Evolutionary conservation across 2,329 filamentous ascomycete species (phyloP), one percentile per base, ranked within the genome.

Genomic region (Myriangium duriaei): DNA sequence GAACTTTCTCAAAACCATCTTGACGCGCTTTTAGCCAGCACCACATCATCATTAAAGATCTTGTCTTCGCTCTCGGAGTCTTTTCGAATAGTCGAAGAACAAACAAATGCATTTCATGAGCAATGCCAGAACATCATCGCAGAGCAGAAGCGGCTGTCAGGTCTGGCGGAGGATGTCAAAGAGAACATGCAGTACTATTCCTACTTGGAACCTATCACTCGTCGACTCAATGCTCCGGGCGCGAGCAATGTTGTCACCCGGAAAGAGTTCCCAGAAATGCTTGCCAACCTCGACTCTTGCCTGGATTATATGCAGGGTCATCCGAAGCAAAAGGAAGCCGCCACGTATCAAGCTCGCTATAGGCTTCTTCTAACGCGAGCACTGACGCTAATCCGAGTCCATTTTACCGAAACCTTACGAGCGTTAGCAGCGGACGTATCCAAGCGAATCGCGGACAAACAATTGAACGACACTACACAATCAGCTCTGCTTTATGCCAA

Each of bases 111-210:
- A 11, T 96, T 98, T 63, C 83, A 87, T 55, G 76, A 80, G 32
- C 86, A 93, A 59, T 98, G 91, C 60, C 85, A 95, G 54, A 81
- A 84, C 40, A 69, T 98, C 2, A 64, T 96, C 18, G 68, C 73
- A 1, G 87, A 94, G 50, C 86, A 96, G 61, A 75, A 72, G 49
- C 76, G 82, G 15, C 69, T 95, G 29, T 77, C 83, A 44, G 72
- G 71, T 47, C 70, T 98, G 30, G 85, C 86, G 2, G 76, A 92
- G 47, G 79, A 86, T 42, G 80, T 98, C 40, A 80, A 83, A 16
- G 81, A 83, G 15, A 92, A 95, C 49, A 66, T 95, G n/a, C 79
- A 87, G 53, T 95, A 93, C 60, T 98, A 98, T 58, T 76, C 81
- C 13, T 95, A 94, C 54, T 71, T 98, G 4, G 91, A 98, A 46